Evolutionary conservation across 2,329 filamentous ascomycete genomes (phyloP), one percentile per base, ranked within the genome.

Genomic region (Nemania sp.): DNA sequence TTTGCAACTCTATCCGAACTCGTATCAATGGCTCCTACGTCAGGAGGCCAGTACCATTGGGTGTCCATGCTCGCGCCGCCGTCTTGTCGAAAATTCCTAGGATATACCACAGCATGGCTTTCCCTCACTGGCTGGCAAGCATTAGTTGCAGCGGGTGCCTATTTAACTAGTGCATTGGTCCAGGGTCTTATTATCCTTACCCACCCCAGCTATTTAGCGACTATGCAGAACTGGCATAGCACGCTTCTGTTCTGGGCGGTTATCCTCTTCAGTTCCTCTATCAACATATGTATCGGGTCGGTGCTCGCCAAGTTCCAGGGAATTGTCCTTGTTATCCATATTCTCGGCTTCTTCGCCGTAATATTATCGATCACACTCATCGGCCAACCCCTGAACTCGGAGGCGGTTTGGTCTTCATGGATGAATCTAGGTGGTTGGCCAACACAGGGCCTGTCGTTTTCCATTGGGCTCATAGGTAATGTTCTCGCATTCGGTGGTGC

Each of bases 371-470:
- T 74, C 49, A 75, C 76, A 1, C 74, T 79, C 58, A 76, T 78
- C 0, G 77, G 63, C 18, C 72, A 22, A 74, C 77, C 13, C 38
- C 38, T 41, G 15, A 41, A 41, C 8, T 41, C 38, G 13, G 20
- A 15, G 11, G 82, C 82, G 24, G 84, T 86, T n/a, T 86, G 86
- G 61, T 77, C 77, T 41, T 80, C 77, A 0, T 86, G 84, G 73
- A 75, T 80, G 29, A 86, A 86, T 69, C 78, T 83, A 3, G 85
- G 83, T 0, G 83, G 81, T 8, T 87, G 85, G 84, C 72, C 76
- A 20, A 80, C 78, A 0, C 76, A 82, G 41, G 84, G 82, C 0
- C 55, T 85, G 5, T 80, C 69, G 2, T 66, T 68, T n/a, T 61
- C 58, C 11, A 69, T 72, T 13, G 70, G 70, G 6, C 43, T 71